phyloP scores from a whole-genome alignment of 768 basidiomycete species.

The Dendrothele bispora region DNA sequence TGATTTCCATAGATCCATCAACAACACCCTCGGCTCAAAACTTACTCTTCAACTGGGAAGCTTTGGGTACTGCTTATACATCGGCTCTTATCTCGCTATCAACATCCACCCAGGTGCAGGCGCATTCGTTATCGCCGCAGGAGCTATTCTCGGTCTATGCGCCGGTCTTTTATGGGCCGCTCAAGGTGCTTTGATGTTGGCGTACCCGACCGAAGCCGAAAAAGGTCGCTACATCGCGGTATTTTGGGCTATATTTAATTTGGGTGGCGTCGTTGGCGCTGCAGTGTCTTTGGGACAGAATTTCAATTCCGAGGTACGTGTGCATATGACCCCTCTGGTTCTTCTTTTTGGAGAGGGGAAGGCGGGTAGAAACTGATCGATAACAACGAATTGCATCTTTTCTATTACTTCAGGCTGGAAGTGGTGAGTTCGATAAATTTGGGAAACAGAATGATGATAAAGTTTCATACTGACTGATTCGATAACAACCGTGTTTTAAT shows the following conservation, averaged over 20 bases:
- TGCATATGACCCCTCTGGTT: too few relatives aligned
- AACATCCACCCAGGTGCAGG: constrained; percentile 67
- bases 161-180: constrained; percentile 75
- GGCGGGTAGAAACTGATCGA: background rate
- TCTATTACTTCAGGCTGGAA: constrained; percentile 38
- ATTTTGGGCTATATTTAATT: constrained; percentile 85
- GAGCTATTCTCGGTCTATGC: constrained; percentile 72
- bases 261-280: constrained; percentile 79
- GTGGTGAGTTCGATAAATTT: constrained; percentile 29
- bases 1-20: constrained; percentile 54
- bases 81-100: constrained; percentile 65
- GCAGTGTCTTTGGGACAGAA: constrained; percentile 74
- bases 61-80: constrained; percentile 73
- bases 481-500: too few relatives aligned
- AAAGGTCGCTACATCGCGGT: constrained; percentile 78
- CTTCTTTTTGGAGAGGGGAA: background rate
- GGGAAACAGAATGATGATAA: too few relatives aligned
- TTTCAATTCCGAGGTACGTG: constrained; percentile 58
- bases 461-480: too few relatives aligned
- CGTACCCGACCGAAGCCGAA: constrained; percentile 77
- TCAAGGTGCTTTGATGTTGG: constrained; percentile 82
- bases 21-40: constrained; percentile 78
- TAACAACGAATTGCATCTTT: constrained; percentile 17
- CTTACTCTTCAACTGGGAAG: constrained; percentile 75
- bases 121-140: constrained; percentile 68